phyloP scores from a whole-genome alignment of 352 stramenopile genomes.

The Phytophthora kernoviae region DNA sequence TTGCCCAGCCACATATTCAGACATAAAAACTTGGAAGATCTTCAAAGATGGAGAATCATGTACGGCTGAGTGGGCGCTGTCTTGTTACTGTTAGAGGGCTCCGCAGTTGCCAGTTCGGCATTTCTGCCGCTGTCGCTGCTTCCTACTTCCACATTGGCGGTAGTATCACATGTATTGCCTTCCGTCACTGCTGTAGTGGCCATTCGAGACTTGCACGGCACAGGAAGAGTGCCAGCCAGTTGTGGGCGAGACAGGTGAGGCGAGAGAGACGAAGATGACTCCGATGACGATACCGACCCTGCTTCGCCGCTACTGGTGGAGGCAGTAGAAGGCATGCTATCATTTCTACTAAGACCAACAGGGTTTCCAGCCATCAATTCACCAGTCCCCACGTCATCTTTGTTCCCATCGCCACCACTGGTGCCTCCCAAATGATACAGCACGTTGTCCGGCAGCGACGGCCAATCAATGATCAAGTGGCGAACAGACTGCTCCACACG shows the following conservation, averaged over 20 bases:
- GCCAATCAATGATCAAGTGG: conserved; percentile 71
- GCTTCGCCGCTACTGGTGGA: conserved; percentile 18
- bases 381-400: conserved; percentile 18
- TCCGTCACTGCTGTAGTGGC: neutral
- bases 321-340: conserved; percentile 13
- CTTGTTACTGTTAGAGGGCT: conserved; percentile 16
- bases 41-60: conserved; percentile 34
- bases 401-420: conserved; percentile 3
- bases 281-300: conserved; percentile 30
- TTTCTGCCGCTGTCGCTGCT: neutral
- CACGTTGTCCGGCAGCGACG: conserved; percentile 32
- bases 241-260: conserved; percentile 9
- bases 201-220: conserved; percentile 5
- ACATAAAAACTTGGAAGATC: conserved; percentile 18
- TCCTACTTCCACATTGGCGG: neutral
- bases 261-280: conserved; percentile 29
- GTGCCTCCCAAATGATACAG: conserved; percentile 42
- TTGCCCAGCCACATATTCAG: conserved; percentile 24
- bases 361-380: conserved; percentile 6
- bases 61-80: conserved; percentile 10
- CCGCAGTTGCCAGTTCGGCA: conserved; percentile 8
- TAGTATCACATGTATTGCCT: conserved; percentile 3
- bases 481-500: conserved; percentile 67
- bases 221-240: conserved; percentile 12
- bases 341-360: conserved; percentile 10